Evolutionary conservation across 352 stramenopile species (phyloP), one percentile per base, ranked within the genome.

Genomic region (Phytophthora sansomeana): DNA sequence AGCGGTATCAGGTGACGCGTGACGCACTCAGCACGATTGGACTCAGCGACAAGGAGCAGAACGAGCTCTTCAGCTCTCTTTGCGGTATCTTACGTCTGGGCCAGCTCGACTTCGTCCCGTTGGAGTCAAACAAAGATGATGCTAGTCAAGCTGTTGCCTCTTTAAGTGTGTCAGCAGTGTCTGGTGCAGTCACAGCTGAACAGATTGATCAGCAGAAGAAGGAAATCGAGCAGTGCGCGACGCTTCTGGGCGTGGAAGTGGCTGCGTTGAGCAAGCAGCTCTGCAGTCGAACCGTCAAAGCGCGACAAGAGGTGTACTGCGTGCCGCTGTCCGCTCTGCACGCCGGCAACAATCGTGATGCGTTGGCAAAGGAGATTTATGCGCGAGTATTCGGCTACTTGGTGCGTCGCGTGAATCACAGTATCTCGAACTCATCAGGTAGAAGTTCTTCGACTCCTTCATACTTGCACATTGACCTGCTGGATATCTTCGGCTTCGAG

Each of bases 401-500:
- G 9, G 96, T 99, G 47, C 77, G 78, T 9, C 80, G 83, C 11
- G 85, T 96, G 10, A 96, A 96, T 68, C 76, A 91, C 53, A 94
- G 85, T 60, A 93, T 95, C 42, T 90, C 85, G 14, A 83, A 84
- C 14, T 78, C 79, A 4, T 58, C 72, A 10, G 64, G 62, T 24
- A 63, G 58, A 42, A 46, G 33, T 10, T 35, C 42, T 21, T 74
- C 49, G 1, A 75, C 70, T 6, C 78, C 79, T 2, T 75, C 71
- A 9, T 87, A 90, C 56, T 60, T 88, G 56, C 90, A 97, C 69
- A 98, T 99, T 63, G 93, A 97, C 62, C 78, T 99, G 62, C 83
- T 99, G 21, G 97, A 99, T 74, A 98, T 99, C 65, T 99, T 98
- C 69, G 96, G 97, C 17, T 99, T 99, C 75, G 97, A 99, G 70